Conservation (phyloP, 2,329 filamentous ascomycete genomes). For the Trichoderma sp. region DNA sequence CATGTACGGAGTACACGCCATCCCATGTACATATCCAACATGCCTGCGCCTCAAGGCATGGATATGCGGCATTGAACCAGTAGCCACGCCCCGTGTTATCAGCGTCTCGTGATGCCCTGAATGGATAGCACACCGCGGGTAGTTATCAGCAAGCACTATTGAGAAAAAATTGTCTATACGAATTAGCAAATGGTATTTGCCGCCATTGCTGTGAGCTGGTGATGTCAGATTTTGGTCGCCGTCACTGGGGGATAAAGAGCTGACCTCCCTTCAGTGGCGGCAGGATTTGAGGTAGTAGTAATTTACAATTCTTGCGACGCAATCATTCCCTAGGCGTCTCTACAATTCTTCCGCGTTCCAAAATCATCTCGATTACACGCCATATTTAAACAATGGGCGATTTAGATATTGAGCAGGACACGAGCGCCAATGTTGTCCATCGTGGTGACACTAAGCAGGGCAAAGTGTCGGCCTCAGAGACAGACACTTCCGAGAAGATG, state of each 20-base stretch:
- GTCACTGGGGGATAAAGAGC: neutral
- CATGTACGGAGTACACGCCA: neutral
- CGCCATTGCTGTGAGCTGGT: neutral
- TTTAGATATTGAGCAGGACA: neutral
- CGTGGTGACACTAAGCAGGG: neutral
- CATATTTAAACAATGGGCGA: neutral
- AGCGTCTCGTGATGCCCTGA: neutral
- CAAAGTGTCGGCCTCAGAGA: neutral
- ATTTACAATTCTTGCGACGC: neutral
- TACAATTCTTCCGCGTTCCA: neutral
- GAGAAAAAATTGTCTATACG: neutral
- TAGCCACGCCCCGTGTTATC: neutral
- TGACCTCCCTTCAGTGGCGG: neutral
- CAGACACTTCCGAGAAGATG: neutral
- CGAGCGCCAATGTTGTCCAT: neutral
- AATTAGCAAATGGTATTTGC: neutral
- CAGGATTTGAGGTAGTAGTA: neutral
- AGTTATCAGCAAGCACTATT: constrained; percentile 1
- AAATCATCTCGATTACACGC: neutral
- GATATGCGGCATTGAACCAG: neutral
- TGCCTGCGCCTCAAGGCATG: neutral
- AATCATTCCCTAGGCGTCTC: neutral
- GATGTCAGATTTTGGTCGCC: neutral
- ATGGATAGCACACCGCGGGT: neutral
- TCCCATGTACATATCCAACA: neutral